Evolutionary conservation across 2,329 filamentous ascomycete genomes (phyloP), one percentile per base, ranked within the genome.

Genomic region (Fusarium nygamai): DNA sequence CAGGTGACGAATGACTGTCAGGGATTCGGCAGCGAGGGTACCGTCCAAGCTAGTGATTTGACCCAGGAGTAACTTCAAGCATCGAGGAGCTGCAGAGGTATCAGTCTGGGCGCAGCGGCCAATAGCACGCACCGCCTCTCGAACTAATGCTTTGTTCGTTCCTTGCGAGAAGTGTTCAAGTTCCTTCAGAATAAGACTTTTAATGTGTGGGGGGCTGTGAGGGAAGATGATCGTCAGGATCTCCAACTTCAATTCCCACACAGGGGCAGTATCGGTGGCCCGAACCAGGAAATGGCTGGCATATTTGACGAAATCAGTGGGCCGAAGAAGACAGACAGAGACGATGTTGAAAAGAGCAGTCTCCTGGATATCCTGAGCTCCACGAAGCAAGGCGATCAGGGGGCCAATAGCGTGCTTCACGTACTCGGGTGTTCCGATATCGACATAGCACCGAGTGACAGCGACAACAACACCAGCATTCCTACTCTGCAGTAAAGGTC

Each of bases 261-360:
- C 92, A 27, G 94, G 90, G 20, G 92, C 90, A 4, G 92, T 86
- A 80, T 99, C 96, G 1, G 91, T 92, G 50, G 92, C 90, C 65
- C 92, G 92, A 60, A 99, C 90, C 17, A 99, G 88, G 81, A 99
- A 99, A 83, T 98, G 96, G 39, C 93, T 93, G 24, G 93, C 90
- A 79, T 98, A 96, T 79, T 91, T 93, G 64, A 96, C 93, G 81
- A 99, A 99, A n/a, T 92, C 89, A 44, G 89, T 86, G 0, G 96
- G 94, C 22, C 90, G 87, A 34, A 88, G 86, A 17, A 98, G 87
- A 78, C 94, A 96, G 50, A 99, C 93, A n/a, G 94, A 93, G 17
- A 98, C 95, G 67, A 98, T 95, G 80, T 98, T 98, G 86, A 96
- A 96, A 24, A 99, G 88, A 3, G 94, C 95, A 44, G 98, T 89